Base-by-base conservation (phyloP, 352 stramenopile species). In the Phytophthora foliorum region DNA sequence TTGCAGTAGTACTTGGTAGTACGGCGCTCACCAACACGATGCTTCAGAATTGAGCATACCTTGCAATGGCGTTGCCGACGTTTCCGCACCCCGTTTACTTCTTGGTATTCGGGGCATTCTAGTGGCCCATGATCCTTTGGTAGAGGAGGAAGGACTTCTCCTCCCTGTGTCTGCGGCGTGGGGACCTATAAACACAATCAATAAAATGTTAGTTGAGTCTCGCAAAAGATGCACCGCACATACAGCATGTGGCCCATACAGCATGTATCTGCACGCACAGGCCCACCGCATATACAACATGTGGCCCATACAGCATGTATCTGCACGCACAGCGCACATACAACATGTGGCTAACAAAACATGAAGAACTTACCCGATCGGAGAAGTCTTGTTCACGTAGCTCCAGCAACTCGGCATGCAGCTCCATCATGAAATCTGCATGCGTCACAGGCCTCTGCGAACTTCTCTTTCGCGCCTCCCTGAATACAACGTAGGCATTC, bases 401-500 rank as follows among this genome's bases (percentile, higher is more conserved):
- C 4, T 46, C 24, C 0, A 76, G 46, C 13, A 76, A n/a, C 14
- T 66, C 29, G 13, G 32, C 8, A 14, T 76, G 68, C 5, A 69
- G 34, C 5, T 60, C 29, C 21, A 39, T 21, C 6, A 74, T 16
- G 53, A 63, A 67, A n/a, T 71, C 50, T 0, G 56, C 44, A 16
- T 71, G 68, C 0, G 31, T 27, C 14, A 42, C 31, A 22, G 39
- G 36, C n/a, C 5, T 22, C 22, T 54, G 27, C 1, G 31, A 19
- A 1, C 32, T 42, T 10, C 41, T 42, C 4, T 46, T 56, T 39
- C 69, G 60, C 3, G 38, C 21, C 22, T 66, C 45, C 1, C 45
- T 41, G 31, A 62, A 54, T 1, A 77, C 44, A 22, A 77, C 45
- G 56, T 56, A 74, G 0, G 32, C 36, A 34, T 71, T 77, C 13